Evolutionary conservation across 2,329 filamentous ascomycete species (phyloP), one percentile per base, ranked within the genome.

Genomic region (Alternaria triticimaculans): DNA sequence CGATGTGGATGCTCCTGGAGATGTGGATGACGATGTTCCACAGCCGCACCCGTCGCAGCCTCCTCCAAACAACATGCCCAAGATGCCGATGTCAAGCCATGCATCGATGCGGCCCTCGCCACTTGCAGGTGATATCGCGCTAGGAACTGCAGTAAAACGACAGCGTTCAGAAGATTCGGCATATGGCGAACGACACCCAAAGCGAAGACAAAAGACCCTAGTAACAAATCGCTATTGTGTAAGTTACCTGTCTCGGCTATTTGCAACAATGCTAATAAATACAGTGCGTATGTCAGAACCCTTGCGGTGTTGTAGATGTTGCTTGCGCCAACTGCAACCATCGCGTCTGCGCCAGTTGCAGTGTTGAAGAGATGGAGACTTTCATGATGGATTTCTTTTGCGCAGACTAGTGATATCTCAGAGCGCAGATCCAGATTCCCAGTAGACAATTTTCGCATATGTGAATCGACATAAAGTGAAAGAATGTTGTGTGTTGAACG

Each of bases 291-390:
- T 65, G 65, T 28, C 18, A 10, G 23, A 54, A 44, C 3, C 55
- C 60, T 3, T 59, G 30, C 46, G 48, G 41, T 21, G 8, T 9
- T 15, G 6, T 62, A 15, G 55, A 63, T 18, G 43, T 49, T 18
- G 33, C 44, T 11, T 71, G 68, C 44, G 53, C 57, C 3, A 20
- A 11, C 5, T 71, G 68, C 25, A 18, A 28, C 4, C 68, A 71
- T 62, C 9, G 2, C 12, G 20, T 64, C 8, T 64, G 62, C 43
- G 18, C 14, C 5, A 11, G 26, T 10, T 64, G 66, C 37, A 49
- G 18, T n/a, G 43, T 25, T n/a, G 28, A 51, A 25, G 23, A 50
- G 8, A 51, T n/a, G 12, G 26, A 30, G 9, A 8, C 26, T 55
- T 46, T 26, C 11, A 48, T 37, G 37, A 41, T 60, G 58, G 28